Base-by-base conservation (phyloP, 805 yeast species). In the Metschnikowia amazonensis region DNA sequence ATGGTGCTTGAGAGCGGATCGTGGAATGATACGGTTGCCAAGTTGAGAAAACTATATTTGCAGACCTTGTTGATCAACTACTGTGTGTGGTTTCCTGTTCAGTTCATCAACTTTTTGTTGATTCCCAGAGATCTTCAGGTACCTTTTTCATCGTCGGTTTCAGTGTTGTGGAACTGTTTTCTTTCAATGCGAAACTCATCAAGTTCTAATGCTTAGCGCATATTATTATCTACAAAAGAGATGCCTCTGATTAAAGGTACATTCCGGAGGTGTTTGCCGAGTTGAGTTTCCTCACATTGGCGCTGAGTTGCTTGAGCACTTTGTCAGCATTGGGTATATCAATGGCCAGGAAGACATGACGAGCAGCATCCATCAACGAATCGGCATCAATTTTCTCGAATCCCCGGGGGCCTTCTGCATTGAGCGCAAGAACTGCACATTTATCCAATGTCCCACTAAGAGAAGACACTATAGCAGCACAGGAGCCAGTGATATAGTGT, bases 111-210 rank as follows among this genome's bases (percentile, higher is more conserved):
- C 57, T 86, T 86, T 55, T 69, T 83, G 44, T 59, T 84, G 2
- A 77, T 86, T 64, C 92, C 92, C 1, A 72, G 80, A 48, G 74
- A 74, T 48, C 77, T 81, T 54, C 98, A 92, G 64, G 95, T 92
- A 4, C 97, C 97, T 0, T 92, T 94, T 62, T 83, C 95, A 45
- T 84, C 94, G 7, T 86, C 67, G 16, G 72, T 94, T 5, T 92
- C 96, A 24, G 95, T 92, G 16, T 68, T 92, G 30, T 92, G 99
- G 98, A 92, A 94, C 61, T 89, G 97, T 44, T 90, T 86, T 67
- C 69, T 92, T 41, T 89, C 96, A 0, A 80, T 87, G 77, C 74
- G 86, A 57, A 88, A 88, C 49, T 65, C 72, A 5, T 37, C 41
- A n/a, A 25, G 29, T 27, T 13, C 41, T 14, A 7, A 35, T 18